Evolutionary conservation across 192 early-diverging fungal species (phyloP).

Genomic region (Phycomyces blakesleeanus): DNA sequence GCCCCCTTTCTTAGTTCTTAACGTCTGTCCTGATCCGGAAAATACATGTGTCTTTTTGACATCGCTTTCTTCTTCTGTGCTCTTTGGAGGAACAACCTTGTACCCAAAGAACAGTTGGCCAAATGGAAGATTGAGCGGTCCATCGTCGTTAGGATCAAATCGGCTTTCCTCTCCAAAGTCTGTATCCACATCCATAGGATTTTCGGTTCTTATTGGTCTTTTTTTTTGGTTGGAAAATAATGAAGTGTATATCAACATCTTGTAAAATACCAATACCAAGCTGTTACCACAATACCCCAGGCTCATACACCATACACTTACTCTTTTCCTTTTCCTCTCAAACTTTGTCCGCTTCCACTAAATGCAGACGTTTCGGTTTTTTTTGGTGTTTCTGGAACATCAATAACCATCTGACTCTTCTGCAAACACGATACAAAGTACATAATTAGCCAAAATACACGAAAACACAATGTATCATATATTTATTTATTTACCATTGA

Average conservation of each 20-base stretch:
- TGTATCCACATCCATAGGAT: not conserved
- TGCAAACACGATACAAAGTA: slow-evolving; percentile 5
- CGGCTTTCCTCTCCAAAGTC: not conserved
- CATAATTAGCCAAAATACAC: not conserved
- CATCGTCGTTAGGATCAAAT: slow-evolving; percentile 27
- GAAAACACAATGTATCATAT: not conserved
- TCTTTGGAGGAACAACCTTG: slow-evolving; percentile 61
- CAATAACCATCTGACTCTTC: slow-evolving; percentile 32
- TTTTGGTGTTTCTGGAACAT: slow-evolving; percentile 5
- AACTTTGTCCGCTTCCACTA: slow-evolving; percentile 32
- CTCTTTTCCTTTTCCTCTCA: slow-evolving; percentile 36
- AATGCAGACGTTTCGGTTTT: slow-evolving; percentile 23
- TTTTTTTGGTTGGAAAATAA: not conserved
- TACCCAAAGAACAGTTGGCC: slow-evolving; percentile 93
- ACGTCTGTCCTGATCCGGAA: slow-evolving; percentile 15
- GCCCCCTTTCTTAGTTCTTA: slow-evolving; percentile 17
- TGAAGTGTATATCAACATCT: not conserved
- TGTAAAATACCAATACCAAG: not conserved
- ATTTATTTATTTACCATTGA: slow-evolving; percentile 22
- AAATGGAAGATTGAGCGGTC: slow-evolving; percentile 76
- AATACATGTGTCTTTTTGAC: not conserved
- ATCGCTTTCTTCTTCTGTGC: slow-evolving; percentile 29
- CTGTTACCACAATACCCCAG: not conserved
- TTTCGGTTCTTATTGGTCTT: not conserved
- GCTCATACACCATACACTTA: too few species aligned